A percentile compares a stretch with the other conserved stretches of the same genome.
These are phyloP conservation scores for Raffaelea ambrosiae DNA, from an alignment of 2,329 filamentous ascomycete genomes.

Conservation along the genomic window DNA sequence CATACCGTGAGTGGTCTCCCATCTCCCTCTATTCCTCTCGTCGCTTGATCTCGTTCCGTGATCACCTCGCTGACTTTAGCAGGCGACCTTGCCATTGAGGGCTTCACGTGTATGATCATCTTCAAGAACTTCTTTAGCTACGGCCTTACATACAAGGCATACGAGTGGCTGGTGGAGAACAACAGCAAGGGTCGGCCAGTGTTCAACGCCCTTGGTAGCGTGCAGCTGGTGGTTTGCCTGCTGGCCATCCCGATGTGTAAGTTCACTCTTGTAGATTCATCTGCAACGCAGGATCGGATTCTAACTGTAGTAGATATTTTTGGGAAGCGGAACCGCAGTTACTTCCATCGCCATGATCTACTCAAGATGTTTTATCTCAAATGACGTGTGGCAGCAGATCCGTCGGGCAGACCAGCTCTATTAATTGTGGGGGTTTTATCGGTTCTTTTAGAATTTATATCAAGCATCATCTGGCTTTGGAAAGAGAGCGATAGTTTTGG, in stretches of 20 bases:
- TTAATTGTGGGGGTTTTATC: too few relatives aligned
- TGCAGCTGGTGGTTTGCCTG: conserved; percentile 70
- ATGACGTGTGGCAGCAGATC: too few relatives aligned
- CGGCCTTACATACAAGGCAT: conserved; percentile 73
- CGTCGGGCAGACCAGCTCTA: too few relatives aligned
- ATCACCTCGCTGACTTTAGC: background rate
- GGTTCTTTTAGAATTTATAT: too few relatives aligned
- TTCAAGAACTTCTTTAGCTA: conserved; percentile 96
- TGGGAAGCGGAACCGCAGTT: conserved; percentile 68
- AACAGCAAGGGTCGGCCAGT: conserved; percentile 43
- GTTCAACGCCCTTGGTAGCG: conserved; percentile 64
- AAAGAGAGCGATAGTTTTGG: too few relatives aligned
- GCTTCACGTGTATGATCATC: conserved; percentile 80
- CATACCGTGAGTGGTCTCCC: conserved; percentile 62
- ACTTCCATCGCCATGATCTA: conserved; percentile 68
- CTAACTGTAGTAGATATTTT: conserved; percentile 51
- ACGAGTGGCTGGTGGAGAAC: conserved; percentile 66
- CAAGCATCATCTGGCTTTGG: too few relatives aligned
- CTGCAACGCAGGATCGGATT: background rate
- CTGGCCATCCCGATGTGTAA: conserved; percentile 71
- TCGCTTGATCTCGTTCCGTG: background rate
- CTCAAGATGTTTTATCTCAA: conserved; percentile 40
- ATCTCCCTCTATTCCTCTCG: background rate
- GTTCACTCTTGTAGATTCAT: conserved; percentile 20
- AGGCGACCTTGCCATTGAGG: conserved; percentile 77